Evolutionary conservation across 345 rosid genomes (phyloP), one percentile per base, ranked within the genome.

Genomic region (Gossypium mustelinum): DNA sequence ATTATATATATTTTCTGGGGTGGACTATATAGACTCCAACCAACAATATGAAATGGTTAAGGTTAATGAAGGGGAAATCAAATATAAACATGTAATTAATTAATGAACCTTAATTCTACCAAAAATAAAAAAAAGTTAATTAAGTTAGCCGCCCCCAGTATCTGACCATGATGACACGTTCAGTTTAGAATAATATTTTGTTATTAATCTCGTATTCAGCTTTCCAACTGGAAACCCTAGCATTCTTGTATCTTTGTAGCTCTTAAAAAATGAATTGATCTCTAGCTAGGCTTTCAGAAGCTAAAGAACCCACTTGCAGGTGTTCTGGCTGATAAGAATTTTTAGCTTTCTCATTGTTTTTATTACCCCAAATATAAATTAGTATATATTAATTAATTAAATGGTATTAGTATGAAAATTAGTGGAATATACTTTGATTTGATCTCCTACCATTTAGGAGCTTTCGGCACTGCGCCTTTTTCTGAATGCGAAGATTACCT

Each of bases 191-290:
- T 58, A 45, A 45, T 45, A 11, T 9, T 45, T 45, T 45, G 50
- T 45, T 45, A 12, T 29, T 56, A 29, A 34, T n/a, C 22, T 45
- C 56, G 6, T 70, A 13, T 43, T n/a, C 57, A 63, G 72, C 79
- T 63, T 71, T 63, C 67, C 60, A 65, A 63, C 59, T n/a, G 25
- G 59, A 50, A 58, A 11, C 12, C 62, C 34, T 58, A 24, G 63
- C 63, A 34, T 58, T 29, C 24, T 58, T 24, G 11, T 57, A 57
- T 20, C 25, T 11, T 11, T 11, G 17, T 56, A n/a, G 4, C 1
- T 45, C 13, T 45, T 45, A 9, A 8, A 8, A 1, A 8, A 45
- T 45, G 9, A 4, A 25, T 4, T 4, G 8, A 11, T 59, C 14
- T 12, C 63, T 12, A 60, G 4, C 65, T 6, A 60, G n/a, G 65